Percentiles rank a stretch among this genome's conserved stretches.
Conservation (phyloP, 345 rosid species). For the Turritis glabra region DNA sequence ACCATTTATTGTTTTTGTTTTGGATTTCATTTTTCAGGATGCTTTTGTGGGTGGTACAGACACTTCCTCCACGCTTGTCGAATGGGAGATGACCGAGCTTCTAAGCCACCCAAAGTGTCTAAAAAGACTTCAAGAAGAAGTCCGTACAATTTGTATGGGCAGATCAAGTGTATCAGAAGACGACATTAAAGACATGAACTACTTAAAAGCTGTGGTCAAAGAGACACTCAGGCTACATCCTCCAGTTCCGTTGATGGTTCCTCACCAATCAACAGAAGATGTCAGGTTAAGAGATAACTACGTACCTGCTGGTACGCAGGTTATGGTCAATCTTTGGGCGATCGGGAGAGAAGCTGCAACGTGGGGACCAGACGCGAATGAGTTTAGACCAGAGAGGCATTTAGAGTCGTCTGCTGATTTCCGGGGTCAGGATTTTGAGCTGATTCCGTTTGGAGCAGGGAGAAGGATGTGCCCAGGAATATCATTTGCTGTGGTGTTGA, state of each 20-base stretch:
- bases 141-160: conserved; percentile 9
- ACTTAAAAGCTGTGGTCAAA: conserved; percentile 46
- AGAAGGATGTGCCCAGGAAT: conserved; percentile 42
- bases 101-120: conserved; percentile 38
- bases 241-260: conserved; percentile 45
- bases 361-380: conserved; percentile 41
- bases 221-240: conserved; percentile 50
- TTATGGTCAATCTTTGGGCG: conserved; percentile 44
- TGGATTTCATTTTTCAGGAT: conserved; percentile 34
- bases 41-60: conserved; percentile 48
- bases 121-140: conserved; percentile 40
- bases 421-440: conserved; percentile 41
- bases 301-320: conserved; percentile 34
- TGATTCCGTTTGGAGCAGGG: conserved; percentile 45
- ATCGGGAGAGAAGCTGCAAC: conserved; percentile 34
- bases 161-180: conserved; percentile 30
- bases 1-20: not conserved
- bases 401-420: conserved; percentile 27
- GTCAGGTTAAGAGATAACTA: conserved; percentile 34
- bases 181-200: conserved; percentile 34
- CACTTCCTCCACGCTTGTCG: conserved; percentile 40
- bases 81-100: conserved; percentile 54
- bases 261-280: conserved; percentile 35
- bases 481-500: conserved; percentile 30
- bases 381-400: conserved; percentile 44